A percentile compares a stretch with the other conserved stretches of the same genome.
Conservation (phyloP, 371 early-diverging fungal species). For the Haplosporangium sp. region DNA sequence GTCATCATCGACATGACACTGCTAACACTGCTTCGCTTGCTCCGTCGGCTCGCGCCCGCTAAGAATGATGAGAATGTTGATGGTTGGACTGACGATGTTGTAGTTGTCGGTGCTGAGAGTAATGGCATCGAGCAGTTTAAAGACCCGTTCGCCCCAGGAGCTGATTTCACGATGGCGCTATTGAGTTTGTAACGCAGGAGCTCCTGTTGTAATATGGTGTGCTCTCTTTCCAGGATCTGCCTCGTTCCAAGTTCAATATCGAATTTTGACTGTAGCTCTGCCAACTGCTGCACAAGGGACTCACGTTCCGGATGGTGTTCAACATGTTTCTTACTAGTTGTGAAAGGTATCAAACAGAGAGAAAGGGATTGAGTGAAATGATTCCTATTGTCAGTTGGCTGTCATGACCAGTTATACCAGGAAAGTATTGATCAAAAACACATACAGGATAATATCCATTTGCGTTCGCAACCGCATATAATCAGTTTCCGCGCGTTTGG, state of each 20-base stretch:
- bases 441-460: slow-evolving; percentile 38
- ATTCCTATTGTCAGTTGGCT: background rate
- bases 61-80: slow-evolving; percentile 24
- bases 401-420: background rate
- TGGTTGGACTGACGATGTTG: slow-evolving; percentile 13
- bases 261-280: slow-evolving; percentile 23
- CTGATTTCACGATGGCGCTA: background rate
- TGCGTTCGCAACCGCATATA: slow-evolving; percentile 15
- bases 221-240: slow-evolving; percentile 26
- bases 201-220: slow-evolving; percentile 23
- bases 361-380: background rate
- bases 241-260: slow-evolving; percentile 26
- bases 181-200: slow-evolving; percentile 5
- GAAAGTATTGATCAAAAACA: background rate
- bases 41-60: slow-evolving; percentile 15
- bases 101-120: slow-evolving; percentile 12
- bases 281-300: slow-evolving; percentile 24
- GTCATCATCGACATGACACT: background rate
- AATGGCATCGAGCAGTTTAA: background rate
- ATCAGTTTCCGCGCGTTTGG: slow-evolving; percentile 25
- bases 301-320: slow-evolving; percentile 49
- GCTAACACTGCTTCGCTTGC: slow-evolving; percentile 5
- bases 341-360: background rate
- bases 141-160: background rate
- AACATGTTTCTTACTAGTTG: slow-evolving; percentile 32